Evolutionary conservation across 208 protist species (phyloP).

Genomic region (Hexamita inflata): DNA sequence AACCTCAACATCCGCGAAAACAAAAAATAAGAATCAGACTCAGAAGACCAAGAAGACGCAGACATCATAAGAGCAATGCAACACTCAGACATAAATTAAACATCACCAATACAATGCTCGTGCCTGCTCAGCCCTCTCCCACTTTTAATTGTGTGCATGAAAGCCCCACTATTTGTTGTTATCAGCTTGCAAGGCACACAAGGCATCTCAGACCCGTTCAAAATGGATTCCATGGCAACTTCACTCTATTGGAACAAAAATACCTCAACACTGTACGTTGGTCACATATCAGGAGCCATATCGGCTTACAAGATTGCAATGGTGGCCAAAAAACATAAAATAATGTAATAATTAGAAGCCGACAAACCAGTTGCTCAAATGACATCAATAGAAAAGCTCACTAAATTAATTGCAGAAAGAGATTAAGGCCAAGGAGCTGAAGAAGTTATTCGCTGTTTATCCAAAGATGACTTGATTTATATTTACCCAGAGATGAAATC

Average conservation of each 20-base stretch:
- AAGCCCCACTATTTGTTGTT: neutral
- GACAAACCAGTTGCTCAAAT: too few relatives aligned
- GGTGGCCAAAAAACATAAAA: too few relatives aligned
- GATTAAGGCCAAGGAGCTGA: too few relatives aligned
- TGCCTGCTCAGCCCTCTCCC: neutral
- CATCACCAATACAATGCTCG: neutral
- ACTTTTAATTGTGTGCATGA: slow-evolving; percentile 12
- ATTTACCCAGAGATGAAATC: slow-evolving; percentile 9
- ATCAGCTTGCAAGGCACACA: neutral
- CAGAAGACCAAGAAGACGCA: neutral
- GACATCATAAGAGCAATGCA: neutral
- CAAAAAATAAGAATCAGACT: too few relatives aligned
- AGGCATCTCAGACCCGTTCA: slow-evolving; percentile 1
- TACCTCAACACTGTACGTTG: neutral
- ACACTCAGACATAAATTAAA: neutral
- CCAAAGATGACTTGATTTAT: neutral
- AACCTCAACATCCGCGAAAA: too few relatives aligned
- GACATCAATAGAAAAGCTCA: too few relatives aligned
- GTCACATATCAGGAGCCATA: slow-evolving; percentile 4
- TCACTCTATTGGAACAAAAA: neutral
- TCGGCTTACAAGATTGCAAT: too few relatives aligned
- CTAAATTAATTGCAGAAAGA: too few relatives aligned
- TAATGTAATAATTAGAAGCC: too few relatives aligned
- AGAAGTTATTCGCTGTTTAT: too few relatives aligned
- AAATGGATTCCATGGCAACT: neutral